A percentile compares a stretch with the other conserved stretches of the same genome.
These are phyloP conservation scores for Pseudogymnoascus sp. DNA, from an alignment of 2,329 filamentous ascomycete species.

Conservation along the genomic window DNA sequence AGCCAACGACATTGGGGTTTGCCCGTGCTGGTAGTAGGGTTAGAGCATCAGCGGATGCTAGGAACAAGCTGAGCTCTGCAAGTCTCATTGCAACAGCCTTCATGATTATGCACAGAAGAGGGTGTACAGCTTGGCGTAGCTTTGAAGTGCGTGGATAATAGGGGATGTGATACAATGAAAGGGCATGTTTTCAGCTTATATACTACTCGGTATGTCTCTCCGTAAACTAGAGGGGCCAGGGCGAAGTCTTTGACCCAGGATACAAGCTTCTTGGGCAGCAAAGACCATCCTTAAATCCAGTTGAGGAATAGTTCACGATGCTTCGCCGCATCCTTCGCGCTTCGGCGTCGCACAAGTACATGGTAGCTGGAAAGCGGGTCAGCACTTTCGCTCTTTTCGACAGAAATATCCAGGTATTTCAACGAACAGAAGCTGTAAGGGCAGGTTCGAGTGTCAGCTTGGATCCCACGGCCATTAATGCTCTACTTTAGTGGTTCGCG, in stretches of 20 bases:
- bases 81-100: not conserved
- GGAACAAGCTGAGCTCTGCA: not conserved
- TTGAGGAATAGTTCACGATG: not conserved
- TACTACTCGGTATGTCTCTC: not conserved
- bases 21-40: not conserved
- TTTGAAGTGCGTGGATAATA: not conserved
- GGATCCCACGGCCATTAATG: not conserved
- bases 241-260: not conserved
- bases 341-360: not conserved
- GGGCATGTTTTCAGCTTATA: not conserved
- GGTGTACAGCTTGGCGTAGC: not conserved
- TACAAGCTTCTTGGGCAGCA: not conserved
- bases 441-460: not conserved
- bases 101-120: not conserved
- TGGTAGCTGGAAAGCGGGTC: not conserved
- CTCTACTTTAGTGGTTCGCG: not conserved
- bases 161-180: not conserved
- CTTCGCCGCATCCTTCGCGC: not conserved
- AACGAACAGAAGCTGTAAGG: not conserved
- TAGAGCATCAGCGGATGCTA: not conserved
- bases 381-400: not conserved
- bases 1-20: not conserved
- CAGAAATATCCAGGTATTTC: not conserved
- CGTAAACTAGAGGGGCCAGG: not conserved
- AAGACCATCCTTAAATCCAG: not conserved